phyloP scores from a whole-genome alignment of 208 protist species.

The Wallacemonas sp. region DNA sequence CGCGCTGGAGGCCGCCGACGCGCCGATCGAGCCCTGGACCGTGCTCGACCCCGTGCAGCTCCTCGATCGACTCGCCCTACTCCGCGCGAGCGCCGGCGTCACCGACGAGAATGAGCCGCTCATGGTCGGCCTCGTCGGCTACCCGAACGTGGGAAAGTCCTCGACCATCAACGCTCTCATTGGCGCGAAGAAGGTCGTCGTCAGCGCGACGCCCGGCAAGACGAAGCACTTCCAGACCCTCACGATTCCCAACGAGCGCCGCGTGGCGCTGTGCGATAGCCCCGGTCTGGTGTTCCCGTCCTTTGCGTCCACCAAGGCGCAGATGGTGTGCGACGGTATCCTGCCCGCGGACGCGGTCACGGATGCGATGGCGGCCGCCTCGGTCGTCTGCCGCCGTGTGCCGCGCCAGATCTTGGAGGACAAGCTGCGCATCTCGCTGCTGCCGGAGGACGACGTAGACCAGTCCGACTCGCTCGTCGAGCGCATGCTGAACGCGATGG shows the following conservation, averaged over 20 bases:
- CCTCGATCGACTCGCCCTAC: slow-evolving; percentile 72
- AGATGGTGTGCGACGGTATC: slow-evolving; percentile 97
- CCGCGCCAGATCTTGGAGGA: slow-evolving; percentile 65
- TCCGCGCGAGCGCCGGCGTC: slow-evolving; percentile 44
- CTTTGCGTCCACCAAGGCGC: slow-evolving; percentile 89
- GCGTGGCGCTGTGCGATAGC: slow-evolving; percentile 96
- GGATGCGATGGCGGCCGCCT: slow-evolving; percentile 62
- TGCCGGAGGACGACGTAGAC: slow-evolving; percentile 69
- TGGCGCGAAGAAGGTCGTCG: slow-evolving; percentile 94
- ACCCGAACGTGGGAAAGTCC: slow-evolving; percentile 99
- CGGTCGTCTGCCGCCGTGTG: slow-evolving; percentile 67
- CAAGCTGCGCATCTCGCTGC: slow-evolving; percentile 62
- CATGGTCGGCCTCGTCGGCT: slow-evolving; percentile 96
- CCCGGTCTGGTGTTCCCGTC: slow-evolving; percentile 97
- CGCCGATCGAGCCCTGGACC: slow-evolving; percentile 43
- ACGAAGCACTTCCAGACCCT: slow-evolving; percentile 99
- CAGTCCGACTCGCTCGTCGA: slow-evolving; percentile 64
- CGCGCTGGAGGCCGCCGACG: slow-evolving; percentile 18
- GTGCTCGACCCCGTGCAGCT: slow-evolving; percentile 78
- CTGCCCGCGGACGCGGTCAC: slow-evolving; percentile 92
- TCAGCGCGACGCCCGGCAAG: slow-evolving; percentile 97
- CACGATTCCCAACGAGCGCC: slow-evolving; percentile 86
- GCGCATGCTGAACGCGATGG: slow-evolving; percentile 79
- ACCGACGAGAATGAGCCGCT: slow-evolving; percentile 43
- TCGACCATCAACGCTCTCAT: slow-evolving; percentile 97